A percentile compares a stretch with the other conserved stretches of the same genome.
Conservation (phyloP, 2,329 filamentous ascomycete species). For the Byssoonygena ceratinophila region DNA sequence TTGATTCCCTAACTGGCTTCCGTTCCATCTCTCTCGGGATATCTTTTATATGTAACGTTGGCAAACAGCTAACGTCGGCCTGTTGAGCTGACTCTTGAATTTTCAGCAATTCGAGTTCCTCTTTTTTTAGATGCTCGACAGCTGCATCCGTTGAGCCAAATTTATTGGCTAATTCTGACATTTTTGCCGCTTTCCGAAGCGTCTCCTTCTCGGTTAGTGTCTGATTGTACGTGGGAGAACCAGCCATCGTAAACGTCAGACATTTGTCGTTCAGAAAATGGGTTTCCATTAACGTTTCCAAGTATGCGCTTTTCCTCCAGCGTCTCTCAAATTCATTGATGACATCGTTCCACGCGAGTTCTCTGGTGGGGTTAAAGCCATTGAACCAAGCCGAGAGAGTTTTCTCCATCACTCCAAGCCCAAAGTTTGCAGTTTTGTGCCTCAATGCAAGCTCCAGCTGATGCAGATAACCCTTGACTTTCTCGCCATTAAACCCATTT, state of each 20-base stretch:
- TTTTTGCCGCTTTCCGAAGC: constrained; percentile 60
- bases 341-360: constrained; percentile 82
- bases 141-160: constrained; percentile 63
- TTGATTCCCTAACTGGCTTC: constrained; percentile 53
- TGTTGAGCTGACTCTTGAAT: constrained; percentile 77
- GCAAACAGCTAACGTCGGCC: constrained; percentile 76
- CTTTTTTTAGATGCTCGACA: constrained; percentile 58
- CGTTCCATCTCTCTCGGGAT: constrained; percentile 70
- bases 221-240: constrained; percentile 62
- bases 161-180: constrained; percentile 56
- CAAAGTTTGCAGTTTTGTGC: constrained; percentile 93
- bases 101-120: constrained; percentile 67
- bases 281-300: constrained; percentile 76
- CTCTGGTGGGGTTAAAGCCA: constrained; percentile 82
- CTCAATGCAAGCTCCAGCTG: constrained; percentile 87
- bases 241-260: constrained; percentile 88
- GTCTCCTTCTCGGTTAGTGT: constrained; percentile 69
- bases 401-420: constrained; percentile 78
- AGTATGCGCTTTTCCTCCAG: constrained; percentile 64
- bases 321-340: constrained; percentile 69
- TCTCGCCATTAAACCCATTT: constrained; percentile 75
- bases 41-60: constrained; percentile 77
- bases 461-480: constrained; percentile 88
- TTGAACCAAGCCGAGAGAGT: constrained; percentile 93
- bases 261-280: constrained; percentile 81